Evolutionary conservation across 371 early-diverging fungal species (phyloP), one percentile per base, ranked within the genome.

Genomic region (Hamiltosporidium magnivora): DNA sequence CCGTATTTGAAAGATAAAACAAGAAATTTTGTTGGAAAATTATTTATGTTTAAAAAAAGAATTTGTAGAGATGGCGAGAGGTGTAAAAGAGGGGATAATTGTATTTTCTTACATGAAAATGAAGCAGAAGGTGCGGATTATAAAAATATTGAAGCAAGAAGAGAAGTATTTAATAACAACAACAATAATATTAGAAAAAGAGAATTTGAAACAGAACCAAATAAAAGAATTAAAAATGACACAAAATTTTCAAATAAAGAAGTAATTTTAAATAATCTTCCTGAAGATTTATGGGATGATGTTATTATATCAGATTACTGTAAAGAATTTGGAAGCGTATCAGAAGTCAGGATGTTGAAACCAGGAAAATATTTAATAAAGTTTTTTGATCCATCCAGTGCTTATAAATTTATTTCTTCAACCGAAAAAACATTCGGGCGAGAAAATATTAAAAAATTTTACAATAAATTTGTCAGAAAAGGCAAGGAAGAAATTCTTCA

Each of bases 41-140:
- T 79, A 4, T 74, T 76, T 55, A 68, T 67, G n/a, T 76, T 71
- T 61, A 68, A 66, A 62, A 74, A 73, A 52, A 65, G 59, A 65
- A 9, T 43, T 0, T 76, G 76, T 63, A 61, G 70, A 53, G 64
- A 69, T 54, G 67, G 60, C 37, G 55, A 38, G 1, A 58, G 63
- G 54, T 74, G 73, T 60, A 64, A 52, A 4, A 68, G 58, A 25
- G 37, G 46, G 4, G 53, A 60, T 42, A 64, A 55, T 6, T 63
- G 72, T 54, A 43, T 67, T 58, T 72, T 55, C 52, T 14, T 56
- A n/a, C 72, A 72, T 56, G 64, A 59, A 1, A 55, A 58, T 12
- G 58, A 67, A 9, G 3, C 12, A 8, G 46, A 46, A 8, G 46
- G 8, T 46, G 8, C 46, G 25, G 25, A 25, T 25, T 25, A 25